A percentile compares a stretch with the other conserved stretches of the same genome.
Evolutionary conservation across 306 rosid genomes (phyloP).

Genomic region (Glycine soja): DNA sequence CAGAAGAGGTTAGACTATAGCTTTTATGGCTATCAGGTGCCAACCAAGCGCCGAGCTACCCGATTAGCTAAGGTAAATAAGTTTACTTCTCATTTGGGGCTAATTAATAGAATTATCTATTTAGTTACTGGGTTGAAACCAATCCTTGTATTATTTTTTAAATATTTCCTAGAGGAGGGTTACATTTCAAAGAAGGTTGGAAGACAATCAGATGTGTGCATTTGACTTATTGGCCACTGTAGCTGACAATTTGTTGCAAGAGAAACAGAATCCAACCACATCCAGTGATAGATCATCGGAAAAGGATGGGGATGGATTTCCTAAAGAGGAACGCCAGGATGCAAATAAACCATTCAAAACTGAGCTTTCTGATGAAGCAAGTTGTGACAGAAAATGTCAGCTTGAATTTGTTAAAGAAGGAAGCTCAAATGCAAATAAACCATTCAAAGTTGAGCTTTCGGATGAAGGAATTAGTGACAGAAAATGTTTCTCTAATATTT

Average conservation of each 20-base stretch:
- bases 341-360: conserved; percentile 55
- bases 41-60: conserved; percentile 68
- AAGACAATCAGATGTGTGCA: conserved; percentile 69
- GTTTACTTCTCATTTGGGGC: conserved; percentile 22
- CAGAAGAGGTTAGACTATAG: conserved; percentile 81
- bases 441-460: conserved; percentile 60
- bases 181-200: conserved; percentile 55
- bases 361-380: conserved; percentile 63
- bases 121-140: conserved; percentile 2
- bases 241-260: conserved; percentile 76
- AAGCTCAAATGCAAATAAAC: conserved; percentile 47
- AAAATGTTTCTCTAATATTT: conserved; percentile 51
- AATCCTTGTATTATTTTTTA: background rate
- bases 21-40: conserved; percentile 79
- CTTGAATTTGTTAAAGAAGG: conserved; percentile 45
- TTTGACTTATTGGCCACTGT: conserved; percentile 91
- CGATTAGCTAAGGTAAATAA: conserved; percentile 79
- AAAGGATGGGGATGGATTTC: conserved; percentile 45
- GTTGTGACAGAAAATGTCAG: conserved; percentile 44
- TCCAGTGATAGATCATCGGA: conserved; percentile 56
- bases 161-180: conserved; percentile 65
- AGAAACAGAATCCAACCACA: conserved; percentile 58
- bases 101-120: conserved; percentile 18
- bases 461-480: conserved; percentile 57
- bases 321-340: conserved; percentile 47